These are phyloP conservation scores for Clohesyomyces aquaticus DNA, from an alignment of 495 filamentous ascomycete genomes.

Conservation along the genomic window DNA sequence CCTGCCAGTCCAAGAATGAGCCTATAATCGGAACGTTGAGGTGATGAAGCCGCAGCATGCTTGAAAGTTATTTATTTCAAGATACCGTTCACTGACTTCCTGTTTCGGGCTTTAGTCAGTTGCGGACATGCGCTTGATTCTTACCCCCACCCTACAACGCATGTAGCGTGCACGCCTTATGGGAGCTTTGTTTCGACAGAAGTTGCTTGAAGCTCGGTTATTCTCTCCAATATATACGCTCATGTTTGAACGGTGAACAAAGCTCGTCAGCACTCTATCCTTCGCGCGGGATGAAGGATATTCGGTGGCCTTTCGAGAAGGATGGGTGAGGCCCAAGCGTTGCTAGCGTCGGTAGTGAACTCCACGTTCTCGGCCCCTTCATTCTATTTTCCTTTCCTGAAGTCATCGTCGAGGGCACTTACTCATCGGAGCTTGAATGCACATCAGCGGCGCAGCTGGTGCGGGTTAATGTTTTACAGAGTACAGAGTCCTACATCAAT, in stretches of 20 bases:
- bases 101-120: neutral
- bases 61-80: neutral
- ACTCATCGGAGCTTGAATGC: neutral
- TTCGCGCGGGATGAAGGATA: neutral
- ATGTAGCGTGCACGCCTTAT: no score
- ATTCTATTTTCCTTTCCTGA: neutral
- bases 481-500: no score
- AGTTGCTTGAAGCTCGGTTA: no score
- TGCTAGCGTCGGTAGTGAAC: no score
- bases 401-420: neutral
- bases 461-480: no score
- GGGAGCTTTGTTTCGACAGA: no score
- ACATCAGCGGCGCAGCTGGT: neutral
- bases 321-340: neutral
- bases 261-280: neutral
- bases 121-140: no score
- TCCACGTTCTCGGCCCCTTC: no score
- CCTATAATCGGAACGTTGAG: neutral
- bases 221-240: neutral
- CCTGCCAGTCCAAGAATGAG: neutral
- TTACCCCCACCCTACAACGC: no score
- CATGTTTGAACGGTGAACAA: neutral
- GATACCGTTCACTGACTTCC: neutral
- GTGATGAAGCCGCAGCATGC: slow-evolving; percentile 3
- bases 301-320: neutral